Evolutionary conservation across 2,329 filamentous ascomycete genomes (phyloP).

Genomic region (Neonectria faginata): DNA sequence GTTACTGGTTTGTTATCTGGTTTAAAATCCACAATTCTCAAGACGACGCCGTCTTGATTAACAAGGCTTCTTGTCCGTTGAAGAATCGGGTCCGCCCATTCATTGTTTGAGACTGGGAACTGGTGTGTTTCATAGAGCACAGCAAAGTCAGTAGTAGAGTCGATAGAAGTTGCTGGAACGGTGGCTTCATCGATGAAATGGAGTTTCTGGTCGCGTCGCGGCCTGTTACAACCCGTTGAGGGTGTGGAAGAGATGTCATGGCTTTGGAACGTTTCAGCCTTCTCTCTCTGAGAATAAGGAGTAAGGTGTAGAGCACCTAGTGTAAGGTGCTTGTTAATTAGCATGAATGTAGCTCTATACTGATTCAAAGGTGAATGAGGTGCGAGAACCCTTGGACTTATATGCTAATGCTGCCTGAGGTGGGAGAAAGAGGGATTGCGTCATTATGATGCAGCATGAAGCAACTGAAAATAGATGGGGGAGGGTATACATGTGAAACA

Average conservation of each 20-base stretch:
- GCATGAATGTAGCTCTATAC: too few species aligned
- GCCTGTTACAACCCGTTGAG: not conserved
- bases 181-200: not conserved
- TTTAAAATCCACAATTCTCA: not conserved
- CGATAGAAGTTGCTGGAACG: not conserved
- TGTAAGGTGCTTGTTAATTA: too few species aligned
- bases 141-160: not conserved
- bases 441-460: too few species aligned
- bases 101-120: not conserved
- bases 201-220: not conserved
- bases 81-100: not conserved
- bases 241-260: not conserved
- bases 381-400: too few species aligned
- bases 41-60: not conserved
- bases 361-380: too few species aligned
- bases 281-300: too few species aligned
- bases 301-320: too few species aligned
- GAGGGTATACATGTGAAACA: too few species aligned
- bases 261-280: too few species aligned
- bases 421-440: too few species aligned
- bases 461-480: too few species aligned
- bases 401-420: too few species aligned
- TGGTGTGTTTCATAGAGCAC: not conserved
- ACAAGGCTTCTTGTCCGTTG: not conserved
- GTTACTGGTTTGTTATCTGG: not conserved